These are phyloP conservation scores for Rubia balearica DNA, from an alignment of 305 asterid species.

Conservation along the genomic window DNA sequence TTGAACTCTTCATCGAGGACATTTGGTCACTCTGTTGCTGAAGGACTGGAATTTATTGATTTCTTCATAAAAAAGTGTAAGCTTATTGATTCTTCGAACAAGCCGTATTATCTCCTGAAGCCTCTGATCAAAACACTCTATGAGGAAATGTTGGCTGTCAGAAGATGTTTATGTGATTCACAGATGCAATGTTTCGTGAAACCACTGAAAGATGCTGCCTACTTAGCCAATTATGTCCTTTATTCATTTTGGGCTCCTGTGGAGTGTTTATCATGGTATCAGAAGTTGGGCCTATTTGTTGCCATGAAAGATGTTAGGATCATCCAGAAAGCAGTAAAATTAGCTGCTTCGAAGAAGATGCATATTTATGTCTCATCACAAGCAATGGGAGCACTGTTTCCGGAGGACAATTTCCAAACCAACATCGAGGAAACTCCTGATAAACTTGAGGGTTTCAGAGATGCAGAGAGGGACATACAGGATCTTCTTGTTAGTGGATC, in stretches of 20 bases:
- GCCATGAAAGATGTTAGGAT: not conserved
- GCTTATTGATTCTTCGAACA: not conserved
- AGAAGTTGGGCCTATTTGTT: slow-evolving; percentile 1
- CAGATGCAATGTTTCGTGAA: not conserved
- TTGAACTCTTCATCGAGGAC: not conserved
- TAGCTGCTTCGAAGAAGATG: not conserved
- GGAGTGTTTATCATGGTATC: not conserved
- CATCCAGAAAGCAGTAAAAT: not conserved
- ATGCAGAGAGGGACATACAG: not conserved
- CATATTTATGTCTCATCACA: not conserved
- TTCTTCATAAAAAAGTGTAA: not conserved
- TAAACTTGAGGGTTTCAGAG: slow-evolving; percentile 2
- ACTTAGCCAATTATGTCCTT: not conserved
- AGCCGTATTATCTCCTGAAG: not conserved
- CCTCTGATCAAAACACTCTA: not conserved
- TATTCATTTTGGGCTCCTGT: not conserved
- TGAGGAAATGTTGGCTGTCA: not conserved
- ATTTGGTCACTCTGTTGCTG: not conserved
- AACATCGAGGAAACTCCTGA: not conserved
- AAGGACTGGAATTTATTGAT: not conserved
- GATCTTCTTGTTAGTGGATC: not conserved
- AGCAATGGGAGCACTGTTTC: not conserved
- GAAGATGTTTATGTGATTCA: not conserved
- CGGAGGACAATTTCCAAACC: not conserved
- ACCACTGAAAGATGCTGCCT: not conserved